Evolutionary conservation across 1,284 basidiomycete species (phyloP), one percentile per base, ranked within the genome.

Genomic region (Trametes pubescens): DNA sequence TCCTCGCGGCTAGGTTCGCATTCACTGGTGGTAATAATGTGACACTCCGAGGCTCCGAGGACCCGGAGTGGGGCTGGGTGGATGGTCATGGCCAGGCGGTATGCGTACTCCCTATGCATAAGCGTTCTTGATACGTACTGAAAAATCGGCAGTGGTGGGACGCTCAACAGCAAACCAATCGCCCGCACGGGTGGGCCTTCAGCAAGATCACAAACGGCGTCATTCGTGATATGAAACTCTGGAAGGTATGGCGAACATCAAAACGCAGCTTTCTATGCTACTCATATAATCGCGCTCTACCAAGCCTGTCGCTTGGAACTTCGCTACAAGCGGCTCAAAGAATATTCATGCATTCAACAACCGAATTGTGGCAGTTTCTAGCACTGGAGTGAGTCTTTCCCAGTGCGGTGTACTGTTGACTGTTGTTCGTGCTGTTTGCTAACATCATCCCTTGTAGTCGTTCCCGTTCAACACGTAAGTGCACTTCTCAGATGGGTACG

Each of bases 401-500:
- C 14, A 22, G 29, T 18, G 13, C 8, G 34, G n/a, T 22, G 13
- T 5, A 2, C 16, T 10, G n/a, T 8, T 4, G 38, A 16, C 2
- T 26, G 11, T 24, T 43, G n/a, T 43, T 2, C 22, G 26, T 35
- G 3, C 21, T 4, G 13, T 5, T n/a, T 18, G 21, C 40, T 44
- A 21, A 43, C 38, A 21, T 34, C 11, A 6, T 44, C 16, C 21
- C 1, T 32, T 9, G 16, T 57, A 86, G 82, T 79, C 83, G 0
- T 87, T 87, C 77, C 86, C 86, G 4, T 88, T 87, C 76, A 88
- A 89, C 67, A 88, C 86, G 83, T 86, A 74, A 57, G 84, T 76
- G 16, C 26, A 4, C 26, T 22, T 10, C 24, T 16, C 22, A 8
- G 13, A n/a, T 40, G 11, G 4, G 18, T 40, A n/a, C 38, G 11